A percentile compares a stretch with the other conserved stretches of the same genome.
phyloP scores from a whole-genome alignment of 768 basidiomycete genomes.

The Suillus variegatus region DNA sequence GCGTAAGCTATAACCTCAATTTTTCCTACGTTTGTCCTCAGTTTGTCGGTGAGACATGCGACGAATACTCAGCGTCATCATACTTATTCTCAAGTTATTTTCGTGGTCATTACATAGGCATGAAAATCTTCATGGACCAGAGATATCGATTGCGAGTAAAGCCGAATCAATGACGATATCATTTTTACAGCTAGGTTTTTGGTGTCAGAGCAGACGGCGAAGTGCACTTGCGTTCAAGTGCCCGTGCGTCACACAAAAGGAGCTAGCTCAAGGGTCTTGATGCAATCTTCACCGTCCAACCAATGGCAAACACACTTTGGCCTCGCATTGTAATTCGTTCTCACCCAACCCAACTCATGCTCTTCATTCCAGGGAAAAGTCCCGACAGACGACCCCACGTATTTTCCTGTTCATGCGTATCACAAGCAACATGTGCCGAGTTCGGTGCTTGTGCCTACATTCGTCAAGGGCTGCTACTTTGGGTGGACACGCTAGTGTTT shows the following conservation, averaged over 20 bases:
- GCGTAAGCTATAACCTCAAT: constrained; percentile 29
- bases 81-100: not conserved
- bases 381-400: too few species aligned
- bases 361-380: not conserved
- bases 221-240: not conserved
- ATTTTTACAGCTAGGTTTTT: not conserved
- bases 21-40: not conserved
- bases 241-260: not conserved
- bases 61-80: not conserved
- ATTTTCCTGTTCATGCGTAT: too few species aligned
- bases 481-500: not conserved
- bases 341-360: not conserved
- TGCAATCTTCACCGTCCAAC: not conserved
- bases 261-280: not conserved
- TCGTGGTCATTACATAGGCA: not conserved
- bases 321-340: not conserved
- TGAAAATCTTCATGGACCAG: not conserved
- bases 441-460: too few species aligned
- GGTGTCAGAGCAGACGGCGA: not conserved
- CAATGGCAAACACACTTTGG: not conserved
- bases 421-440: too few species aligned
- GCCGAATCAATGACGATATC: not conserved
- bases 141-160: not conserved
- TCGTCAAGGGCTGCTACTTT: not conserved
- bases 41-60: not conserved